Base-by-base conservation (phyloP, 2,329 filamentous ascomycete genomes). In the Pseudogymnoascus sp. region DNA sequence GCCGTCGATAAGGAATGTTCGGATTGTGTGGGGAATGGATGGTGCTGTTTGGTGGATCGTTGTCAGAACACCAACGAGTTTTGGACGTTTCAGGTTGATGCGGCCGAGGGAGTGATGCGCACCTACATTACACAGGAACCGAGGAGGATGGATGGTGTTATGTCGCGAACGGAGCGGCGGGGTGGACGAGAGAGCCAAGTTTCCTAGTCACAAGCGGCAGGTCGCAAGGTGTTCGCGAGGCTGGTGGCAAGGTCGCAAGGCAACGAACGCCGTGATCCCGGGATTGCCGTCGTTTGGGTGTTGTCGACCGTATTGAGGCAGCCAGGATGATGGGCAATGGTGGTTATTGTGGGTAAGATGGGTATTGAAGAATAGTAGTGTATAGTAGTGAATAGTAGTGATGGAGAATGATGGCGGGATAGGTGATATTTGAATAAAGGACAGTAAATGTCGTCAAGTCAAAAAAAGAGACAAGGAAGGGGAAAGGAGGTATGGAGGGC, bases 91-190 rank as follows among this genome's bases (percentile, higher is more conserved):
- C 65, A 40, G 59, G 60, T 42, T 61, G 65, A 14, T 61, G 59
- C 31, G 61, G 63, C 50, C 65, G 61, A 63, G 61, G 68, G 65
- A 63, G 63, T 64, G 64, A 47, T 65, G 67, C 64, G 59, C 69
- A 73, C 64, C 38, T 21, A 42, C 38, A 42, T 42, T 42, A 42
- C 38, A 42, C 38, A 42, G 38, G 16, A 42, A 42, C 38, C 38
- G 38, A 21, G 38, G 2, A 42, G 38, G 38, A 42, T 42, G 38
- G 19, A 42, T 42, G 16, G 38, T 42, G 38, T 4, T 42, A 42
- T 42, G 38, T 19, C 16, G 8, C 38, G 16, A 29, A 42, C 38
- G 38, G 38, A 42, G 38, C 38, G 38, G 38, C 38, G 38, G 38
- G 38, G 21, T 11, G 16, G 38, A 21, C 16, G n/a, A n/a, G 10